These are phyloP conservation scores for Boletus tylopilopsis DNA, from an alignment of 768 basidiomycete species.

Conservation along the genomic window DNA sequence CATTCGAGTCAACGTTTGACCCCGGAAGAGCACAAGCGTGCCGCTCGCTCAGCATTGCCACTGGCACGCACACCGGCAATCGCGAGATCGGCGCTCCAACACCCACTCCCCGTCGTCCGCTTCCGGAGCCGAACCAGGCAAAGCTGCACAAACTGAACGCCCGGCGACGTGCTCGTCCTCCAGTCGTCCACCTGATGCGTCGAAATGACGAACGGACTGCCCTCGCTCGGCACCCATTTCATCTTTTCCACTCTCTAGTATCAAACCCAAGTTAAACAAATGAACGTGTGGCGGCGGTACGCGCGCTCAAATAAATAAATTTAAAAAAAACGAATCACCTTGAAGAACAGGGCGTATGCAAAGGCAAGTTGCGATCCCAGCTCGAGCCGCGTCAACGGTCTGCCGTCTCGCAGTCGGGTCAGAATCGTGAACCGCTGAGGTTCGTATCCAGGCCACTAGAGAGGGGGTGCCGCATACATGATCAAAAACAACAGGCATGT, in stretches of 20 bases:
- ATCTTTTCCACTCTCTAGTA: constrained; percentile 5
- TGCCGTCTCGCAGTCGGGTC: not conserved
- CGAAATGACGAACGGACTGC: too few species aligned
- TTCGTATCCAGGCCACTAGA: constrained; percentile 12
- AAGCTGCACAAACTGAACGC: constrained; percentile 8
- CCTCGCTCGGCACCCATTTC: too few species aligned
- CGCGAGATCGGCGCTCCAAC: constrained; percentile 13
- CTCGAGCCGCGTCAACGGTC: not conserved
- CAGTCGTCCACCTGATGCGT: too few species aligned
- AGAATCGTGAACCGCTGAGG: not conserved
- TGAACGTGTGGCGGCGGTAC: too few species aligned
- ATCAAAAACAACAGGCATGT: too few species aligned
- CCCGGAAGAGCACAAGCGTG: too few species aligned
- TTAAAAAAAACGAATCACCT: not conserved
- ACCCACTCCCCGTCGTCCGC: not conserved
- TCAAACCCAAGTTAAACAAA: too few species aligned
- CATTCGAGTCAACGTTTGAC: too few species aligned
- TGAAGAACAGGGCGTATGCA: not conserved
- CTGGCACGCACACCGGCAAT: too few species aligned
- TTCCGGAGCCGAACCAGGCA: constrained; percentile 4
- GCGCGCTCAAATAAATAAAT: too few species aligned
- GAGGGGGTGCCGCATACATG: too few species aligned
- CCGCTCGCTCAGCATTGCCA: not conserved
- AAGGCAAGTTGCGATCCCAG: not conserved
- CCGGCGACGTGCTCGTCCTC: too few species aligned